Percentiles rank a stretch among this genome's conserved stretches.
These are phyloP conservation scores for Podosphaera xanthii DNA, from an alignment of 2,329 filamentous ascomycete species.

Conservation along the genomic window DNA sequence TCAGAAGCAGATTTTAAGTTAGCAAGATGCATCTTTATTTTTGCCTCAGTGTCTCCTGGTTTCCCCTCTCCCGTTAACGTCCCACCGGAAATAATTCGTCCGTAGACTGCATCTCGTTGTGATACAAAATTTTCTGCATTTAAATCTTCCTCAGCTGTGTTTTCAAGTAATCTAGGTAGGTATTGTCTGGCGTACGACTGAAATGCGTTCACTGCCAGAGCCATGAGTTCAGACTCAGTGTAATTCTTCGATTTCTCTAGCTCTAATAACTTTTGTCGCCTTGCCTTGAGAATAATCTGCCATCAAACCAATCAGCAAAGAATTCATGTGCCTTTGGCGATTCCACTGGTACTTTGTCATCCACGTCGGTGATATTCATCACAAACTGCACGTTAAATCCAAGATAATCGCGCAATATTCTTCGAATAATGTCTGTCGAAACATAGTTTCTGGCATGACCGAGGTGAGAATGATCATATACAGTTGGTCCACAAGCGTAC, in stretches of 20 bases:
- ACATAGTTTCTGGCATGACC: slow-evolving; percentile 55
- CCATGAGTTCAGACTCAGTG: slow-evolving; percentile 22
- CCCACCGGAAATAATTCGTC: slow-evolving; percentile 29
- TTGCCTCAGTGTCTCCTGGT: slow-evolving; percentile 36
- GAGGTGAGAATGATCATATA: slow-evolving; percentile 43
- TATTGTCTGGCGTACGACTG: slow-evolving; percentile 30
- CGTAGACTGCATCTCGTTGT: slow-evolving; percentile 29
- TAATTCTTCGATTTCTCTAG: slow-evolving; percentile 50
- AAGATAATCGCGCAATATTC: slow-evolving; percentile 47
- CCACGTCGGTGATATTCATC: slow-evolving; percentile 51
- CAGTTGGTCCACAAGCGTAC: slow-evolving; percentile 52
- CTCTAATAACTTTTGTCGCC: slow-evolving; percentile 62
- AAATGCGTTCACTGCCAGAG: slow-evolving; percentile 30
- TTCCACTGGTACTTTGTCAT: slow-evolving; percentile 26
- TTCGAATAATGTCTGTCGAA: slow-evolving; percentile 45
- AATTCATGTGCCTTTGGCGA: slow-evolving; percentile 2
- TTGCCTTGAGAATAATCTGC: slow-evolving; percentile 45
- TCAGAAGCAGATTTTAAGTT: slow-evolving; percentile 20
- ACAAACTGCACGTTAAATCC: slow-evolving; percentile 44
- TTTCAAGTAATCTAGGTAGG: slow-evolving; percentile 25
- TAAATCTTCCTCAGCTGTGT: slow-evolving; percentile 19
- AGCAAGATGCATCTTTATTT: slow-evolving; percentile 50
- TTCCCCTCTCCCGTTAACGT: slow-evolving; percentile 32
- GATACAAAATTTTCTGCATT: slow-evolving; percentile 27
- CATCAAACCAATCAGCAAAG: not conserved